Percentiles rank a stretch among this genome's conserved stretches.
Conservation (phyloP, 2,329 filamentous ascomycete genomes). For the Purpureocillium takamizusanense region DNA sequence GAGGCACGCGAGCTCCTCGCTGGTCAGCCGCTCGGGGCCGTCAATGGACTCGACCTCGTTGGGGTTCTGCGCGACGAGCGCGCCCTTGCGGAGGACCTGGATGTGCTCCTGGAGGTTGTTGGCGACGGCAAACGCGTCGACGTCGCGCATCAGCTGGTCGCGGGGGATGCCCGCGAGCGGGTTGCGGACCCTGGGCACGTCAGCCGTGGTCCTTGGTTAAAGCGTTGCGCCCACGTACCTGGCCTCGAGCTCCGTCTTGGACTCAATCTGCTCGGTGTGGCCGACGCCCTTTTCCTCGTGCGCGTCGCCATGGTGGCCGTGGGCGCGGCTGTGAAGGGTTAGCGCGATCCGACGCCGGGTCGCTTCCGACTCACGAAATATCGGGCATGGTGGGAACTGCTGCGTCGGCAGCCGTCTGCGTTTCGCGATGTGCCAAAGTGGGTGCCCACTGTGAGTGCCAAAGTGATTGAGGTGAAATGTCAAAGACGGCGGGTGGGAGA, state of each 20-base stretch:
- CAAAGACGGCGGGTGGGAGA: no score
- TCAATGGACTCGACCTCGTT: slow-evolving; percentile 42
- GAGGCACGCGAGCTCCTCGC: slow-evolving; percentile 49
- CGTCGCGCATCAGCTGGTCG: slow-evolving; percentile 45
- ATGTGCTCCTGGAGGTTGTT: slow-evolving; percentile 52
- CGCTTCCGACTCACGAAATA: slow-evolving; percentile 8
- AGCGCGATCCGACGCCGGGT: neutral
- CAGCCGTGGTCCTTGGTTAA: neutral
- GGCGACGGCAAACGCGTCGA: slow-evolving; percentile 48
- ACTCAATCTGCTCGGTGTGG: slow-evolving; percentile 22
- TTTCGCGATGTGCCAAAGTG: no score
- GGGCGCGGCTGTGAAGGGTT: slow-evolving; percentile 7
- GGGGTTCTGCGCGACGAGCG: slow-evolving; percentile 49
- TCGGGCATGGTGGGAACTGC: slow-evolving; percentile 12
- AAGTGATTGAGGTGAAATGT: no score
- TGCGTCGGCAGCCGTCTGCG: neutral
- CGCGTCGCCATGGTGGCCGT: slow-evolving; percentile 7
- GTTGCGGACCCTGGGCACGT: slow-evolving; percentile 30
- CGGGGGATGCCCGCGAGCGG: slow-evolving; percentile 40
- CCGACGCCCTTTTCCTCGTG: slow-evolving; percentile 18
- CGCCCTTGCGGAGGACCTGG: slow-evolving; percentile 47
- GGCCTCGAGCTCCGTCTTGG: slow-evolving; percentile 31
- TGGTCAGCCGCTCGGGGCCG: slow-evolving; percentile 44
- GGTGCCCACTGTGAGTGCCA: no score
- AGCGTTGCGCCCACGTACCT: no score